Conservation (phyloP, 441 rosid genomes). For the Daphne laureola region DNA sequence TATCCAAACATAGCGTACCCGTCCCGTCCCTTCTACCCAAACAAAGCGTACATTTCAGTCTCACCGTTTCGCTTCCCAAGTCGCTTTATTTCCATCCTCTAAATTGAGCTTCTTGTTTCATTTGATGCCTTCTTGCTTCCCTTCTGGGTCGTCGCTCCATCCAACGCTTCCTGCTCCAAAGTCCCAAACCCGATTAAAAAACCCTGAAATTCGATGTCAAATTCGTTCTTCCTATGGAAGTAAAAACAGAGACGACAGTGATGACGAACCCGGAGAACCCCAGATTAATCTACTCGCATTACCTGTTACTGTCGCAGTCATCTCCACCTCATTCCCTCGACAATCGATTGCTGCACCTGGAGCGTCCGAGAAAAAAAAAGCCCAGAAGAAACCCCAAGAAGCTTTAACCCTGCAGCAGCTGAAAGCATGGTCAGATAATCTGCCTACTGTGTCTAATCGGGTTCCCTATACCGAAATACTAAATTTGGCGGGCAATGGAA, state of each 20-base stretch:
- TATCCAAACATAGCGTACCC: no score
- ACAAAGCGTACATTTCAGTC: conserved; percentile 1
- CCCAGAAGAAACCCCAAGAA: conserved; percentile 47
- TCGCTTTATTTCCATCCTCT: conserved; percentile 9
- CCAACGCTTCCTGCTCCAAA: conserved; percentile 22
- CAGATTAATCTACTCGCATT: conserved; percentile 41
- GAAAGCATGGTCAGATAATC: conserved; percentile 61
- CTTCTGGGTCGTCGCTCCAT: conserved; percentile 32
- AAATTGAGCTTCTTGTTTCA: conserved; percentile 1
- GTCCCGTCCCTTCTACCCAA: no score
- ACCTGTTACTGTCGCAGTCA: conserved; percentile 64
- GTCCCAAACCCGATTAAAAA: conserved; percentile 13
- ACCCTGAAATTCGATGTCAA: conserved; percentile 35
- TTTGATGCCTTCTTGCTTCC: conserved; percentile 34
- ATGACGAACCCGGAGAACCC: conserved; percentile 22
- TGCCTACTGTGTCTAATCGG: conserved; percentile 56
- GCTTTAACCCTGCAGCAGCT: conserved; percentile 64
- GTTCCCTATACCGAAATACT: conserved; percentile 71
- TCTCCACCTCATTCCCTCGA: conserved; percentile 45
- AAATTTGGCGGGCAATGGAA: conserved; percentile 45
- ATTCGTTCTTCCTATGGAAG: conserved; percentile 17
- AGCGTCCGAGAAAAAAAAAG: conserved; percentile 38
- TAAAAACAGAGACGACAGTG: conserved; percentile 10
- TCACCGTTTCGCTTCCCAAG: conserved; percentile 18
- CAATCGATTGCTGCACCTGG: conserved; percentile 45